Evolutionary conservation across 352 stramenopile genomes (phyloP).

Genomic region (Phytophthora vignae): DNA sequence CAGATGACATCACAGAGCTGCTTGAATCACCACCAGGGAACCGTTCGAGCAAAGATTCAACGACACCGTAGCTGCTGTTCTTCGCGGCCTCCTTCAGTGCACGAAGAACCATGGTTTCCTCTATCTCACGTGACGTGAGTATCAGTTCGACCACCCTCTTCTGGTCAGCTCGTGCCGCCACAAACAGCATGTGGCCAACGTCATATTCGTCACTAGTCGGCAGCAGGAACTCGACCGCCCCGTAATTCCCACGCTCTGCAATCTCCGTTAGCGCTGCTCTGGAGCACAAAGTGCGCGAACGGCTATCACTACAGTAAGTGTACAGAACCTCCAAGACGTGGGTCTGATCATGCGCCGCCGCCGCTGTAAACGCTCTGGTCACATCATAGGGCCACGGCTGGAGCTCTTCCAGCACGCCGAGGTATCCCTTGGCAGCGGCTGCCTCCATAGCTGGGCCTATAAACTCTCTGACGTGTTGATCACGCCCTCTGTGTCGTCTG

Average conservation of each 20-base stretch:
- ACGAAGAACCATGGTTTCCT: neutral
- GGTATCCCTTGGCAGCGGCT: neutral
- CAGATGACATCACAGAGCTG: neutral
- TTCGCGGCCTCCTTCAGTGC: neutral
- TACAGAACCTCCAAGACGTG: neutral
- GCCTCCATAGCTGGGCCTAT: neutral
- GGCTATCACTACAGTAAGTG: neutral
- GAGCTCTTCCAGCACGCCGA: conserved; percentile 1
- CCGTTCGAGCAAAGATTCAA: neutral
- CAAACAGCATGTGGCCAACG: neutral
- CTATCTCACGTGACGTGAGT: neutral
- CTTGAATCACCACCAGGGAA: neutral
- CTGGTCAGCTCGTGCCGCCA: neutral
- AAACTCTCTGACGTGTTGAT: neutral
- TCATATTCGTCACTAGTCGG: neutral
- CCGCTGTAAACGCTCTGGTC: neutral
- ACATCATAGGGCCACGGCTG: neutral
- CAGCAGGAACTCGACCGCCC: neutral
- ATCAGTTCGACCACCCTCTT: neutral
- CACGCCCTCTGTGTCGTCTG: neutral
- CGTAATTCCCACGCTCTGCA: neutral
- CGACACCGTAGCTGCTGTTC: neutral
- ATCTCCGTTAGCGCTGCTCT: neutral
- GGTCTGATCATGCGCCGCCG: neutral
- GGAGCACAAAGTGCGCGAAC: neutral